Evolutionary conservation across 176 grass and related monocot species (phyloP), one percentile per base, ranked within the genome.

Genomic region (Bonia amplexicaulis): DNA sequence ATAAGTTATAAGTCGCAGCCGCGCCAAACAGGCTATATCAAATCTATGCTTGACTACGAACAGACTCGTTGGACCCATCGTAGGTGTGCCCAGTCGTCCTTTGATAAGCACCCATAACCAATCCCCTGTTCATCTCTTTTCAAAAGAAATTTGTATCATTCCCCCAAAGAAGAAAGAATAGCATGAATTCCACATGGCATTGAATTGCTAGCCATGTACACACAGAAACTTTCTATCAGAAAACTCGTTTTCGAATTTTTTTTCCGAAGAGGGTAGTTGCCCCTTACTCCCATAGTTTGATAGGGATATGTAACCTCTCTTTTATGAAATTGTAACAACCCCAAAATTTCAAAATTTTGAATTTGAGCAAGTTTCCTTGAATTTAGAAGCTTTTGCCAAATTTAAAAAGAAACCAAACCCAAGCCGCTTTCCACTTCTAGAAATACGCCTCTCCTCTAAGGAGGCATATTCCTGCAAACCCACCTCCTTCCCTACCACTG

Each of bases 101-200:
- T 14, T 70, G 51, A 78, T 45, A 69, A 59, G 37, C 44, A 60
- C 74, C 46, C 83, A 69, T 48, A 78, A 70, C 64, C 62, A 77
- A 60, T 59, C 37, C 47, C 25, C 39, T 82, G 11, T 62, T 47
- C 6, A 44, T 20, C 9, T 53, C 8, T 22, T 5, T 16, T 57
- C 3, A 58, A 58, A 49, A 37, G 25, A 47, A 19, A 29, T 16
- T 16, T 14, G 26, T 14, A n/a, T 68, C 6, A 12, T 58, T 77
- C 3, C 19, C 39, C 20, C 1, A 69, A 13, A 23, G 68, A 42
- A 49, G 40, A 49, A 45, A 17, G 13, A 78, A 71, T 25, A 61
- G 12, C 68, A 39, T 27, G 57, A 16, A 40, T n/a, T 20, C 6
- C 7, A 69, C 48, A 12, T 47, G 22, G 66, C 47, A 54, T 44